phyloP scores from a whole-genome alignment of 2,329 filamentous ascomycete genomes.

The Fragosphaeria purpurea region DNA sequence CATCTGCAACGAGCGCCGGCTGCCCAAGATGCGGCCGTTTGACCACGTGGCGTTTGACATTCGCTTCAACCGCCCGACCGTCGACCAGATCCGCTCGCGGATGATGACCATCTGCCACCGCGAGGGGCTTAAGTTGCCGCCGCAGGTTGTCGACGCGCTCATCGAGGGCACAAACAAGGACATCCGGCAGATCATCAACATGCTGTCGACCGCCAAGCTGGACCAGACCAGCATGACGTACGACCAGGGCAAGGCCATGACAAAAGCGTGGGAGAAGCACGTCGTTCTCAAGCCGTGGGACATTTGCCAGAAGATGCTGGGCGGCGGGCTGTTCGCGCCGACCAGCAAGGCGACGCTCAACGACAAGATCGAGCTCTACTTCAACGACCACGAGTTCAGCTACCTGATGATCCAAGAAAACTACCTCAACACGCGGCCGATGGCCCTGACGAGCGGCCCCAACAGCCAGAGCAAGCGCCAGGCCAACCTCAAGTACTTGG shows the following conservation, averaged over 20 bases:
- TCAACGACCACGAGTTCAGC: conserved; percentile 98
- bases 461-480: conserved; percentile 53
- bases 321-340: conserved; percentile 72
- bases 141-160: conserved; percentile 76
- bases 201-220: conserved; percentile 89
- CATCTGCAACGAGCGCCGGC: conserved; percentile 88
- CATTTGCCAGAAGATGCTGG: conserved; percentile 87
- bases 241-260: conserved; percentile 84
- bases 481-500: conserved; percentile 69
- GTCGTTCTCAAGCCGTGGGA: conserved; percentile 96
- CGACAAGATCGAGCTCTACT: conserved; percentile 97
- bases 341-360: conserved; percentile 81
- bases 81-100: conserved; percentile 81
- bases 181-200: conserved; percentile 97
- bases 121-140: conserved; percentile 77
- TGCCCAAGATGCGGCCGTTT: conserved; percentile 98
- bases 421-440: conserved; percentile 76
- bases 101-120: conserved; percentile 93
- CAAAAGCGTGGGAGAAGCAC: conserved; percentile 97
- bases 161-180: conserved; percentile 95
- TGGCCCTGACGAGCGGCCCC: conserved; percentile 46
- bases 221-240: conserved; percentile 73
- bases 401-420: conserved; percentile 98
- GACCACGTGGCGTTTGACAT: conserved; percentile 77
- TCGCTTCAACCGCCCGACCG: conserved; percentile 78